A percentile compares a stretch with the other conserved stretches of the same genome.
These are phyloP conservation scores for Fusarium transvaalense DNA, from an alignment of 2,329 filamentous ascomycete genomes.

Conservation along the genomic window DNA sequence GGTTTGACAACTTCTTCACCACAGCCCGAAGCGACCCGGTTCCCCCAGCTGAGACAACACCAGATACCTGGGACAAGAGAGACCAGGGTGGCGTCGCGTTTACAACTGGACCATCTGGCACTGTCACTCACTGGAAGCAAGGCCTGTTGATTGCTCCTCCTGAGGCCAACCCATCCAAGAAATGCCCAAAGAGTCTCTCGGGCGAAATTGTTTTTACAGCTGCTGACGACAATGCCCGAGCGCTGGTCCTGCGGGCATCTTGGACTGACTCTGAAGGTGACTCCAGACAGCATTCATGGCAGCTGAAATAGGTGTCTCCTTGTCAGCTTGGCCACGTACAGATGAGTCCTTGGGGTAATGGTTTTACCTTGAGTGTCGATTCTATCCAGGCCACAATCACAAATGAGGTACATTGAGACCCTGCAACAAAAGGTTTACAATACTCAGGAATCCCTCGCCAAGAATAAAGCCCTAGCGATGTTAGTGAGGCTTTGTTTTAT, in stretches of 20 bases:
- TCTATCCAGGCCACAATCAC: conserved; percentile 49
- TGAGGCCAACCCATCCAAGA: conserved; percentile 60
- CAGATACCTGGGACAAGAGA: conserved; percentile 71
- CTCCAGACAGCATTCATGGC: conserved; percentile 64
- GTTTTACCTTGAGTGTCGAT: background rate
- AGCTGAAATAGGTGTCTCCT: conserved; percentile 55
- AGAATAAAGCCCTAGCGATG: conserved; percentile 80
- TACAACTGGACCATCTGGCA: conserved; percentile 83
- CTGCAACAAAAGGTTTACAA: conserved; percentile 87
- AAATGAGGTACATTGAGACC: conserved; percentile 81
- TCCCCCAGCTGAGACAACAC: conserved; percentile 65
- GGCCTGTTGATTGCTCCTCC: conserved; percentile 78
- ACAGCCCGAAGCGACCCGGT: conserved; percentile 67
- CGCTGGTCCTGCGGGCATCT: conserved; percentile 72
- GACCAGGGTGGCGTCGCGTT: conserved; percentile 78
- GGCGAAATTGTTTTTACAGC: conserved; percentile 80
- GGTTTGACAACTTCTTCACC: conserved; percentile 95
- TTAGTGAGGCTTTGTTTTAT: conserved; percentile 16
- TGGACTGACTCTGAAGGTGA: conserved; percentile 66
- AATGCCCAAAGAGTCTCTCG: conserved; percentile 67
- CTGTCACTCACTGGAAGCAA: conserved; percentile 92
- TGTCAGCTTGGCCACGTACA: conserved; percentile 3
- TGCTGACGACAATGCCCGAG: conserved; percentile 76
- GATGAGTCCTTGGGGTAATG: background rate
- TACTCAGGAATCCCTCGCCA: conserved; percentile 91